phyloP scores from a whole-genome alignment of 1,139 yeast genomes.

The Saccharomyces hybrid region DNA sequence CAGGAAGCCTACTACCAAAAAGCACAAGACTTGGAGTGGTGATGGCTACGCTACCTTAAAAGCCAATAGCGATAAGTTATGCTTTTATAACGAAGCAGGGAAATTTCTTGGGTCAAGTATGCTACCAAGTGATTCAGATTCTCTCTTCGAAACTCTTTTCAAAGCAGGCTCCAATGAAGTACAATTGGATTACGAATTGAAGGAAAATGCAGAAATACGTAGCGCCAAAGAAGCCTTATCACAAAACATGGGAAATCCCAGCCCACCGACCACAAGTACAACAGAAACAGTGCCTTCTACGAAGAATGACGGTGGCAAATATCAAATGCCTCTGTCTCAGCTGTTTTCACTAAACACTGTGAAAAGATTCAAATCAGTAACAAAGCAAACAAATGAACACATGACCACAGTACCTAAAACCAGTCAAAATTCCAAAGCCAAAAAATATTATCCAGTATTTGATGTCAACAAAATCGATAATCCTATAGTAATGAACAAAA shows the following conservation, averaged over 20 bases:
- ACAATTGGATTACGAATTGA: constrained; percentile 44
- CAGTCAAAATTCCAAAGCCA: not conserved
- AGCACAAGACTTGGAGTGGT: constrained; percentile 92
- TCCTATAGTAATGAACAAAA: constrained; percentile 42
- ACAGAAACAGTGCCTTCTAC: not conserved
- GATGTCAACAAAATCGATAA: constrained; percentile 35
- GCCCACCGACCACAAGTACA: not conserved
- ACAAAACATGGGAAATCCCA: not conserved
- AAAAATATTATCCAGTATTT: constrained; percentile 33
- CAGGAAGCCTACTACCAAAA: constrained; percentile 65
- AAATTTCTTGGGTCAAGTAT: constrained; percentile 23
- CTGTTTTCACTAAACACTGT: constrained; percentile 10
- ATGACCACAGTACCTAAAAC: constrained; percentile 5
- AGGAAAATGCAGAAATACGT: constrained; percentile 14
- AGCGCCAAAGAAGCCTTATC: not conserved
- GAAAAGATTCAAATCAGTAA: constrained; percentile 15
- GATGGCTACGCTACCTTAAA: constrained; percentile 54
- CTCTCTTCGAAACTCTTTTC: constrained; percentile 38
- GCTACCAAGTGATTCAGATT: constrained; percentile 15
- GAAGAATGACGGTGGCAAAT: not conserved
- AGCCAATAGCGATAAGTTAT: constrained; percentile 8
- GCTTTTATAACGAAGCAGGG: constrained; percentile 29
- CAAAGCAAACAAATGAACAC: constrained; percentile 7
- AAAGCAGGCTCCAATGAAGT: constrained; percentile 46
- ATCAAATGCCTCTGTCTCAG: constrained; percentile 11